Evolutionary conservation across 2,329 filamentous ascomycete genomes (phyloP), one percentile per base, ranked within the genome.

Genomic region (Diaporthe vexans): DNA sequence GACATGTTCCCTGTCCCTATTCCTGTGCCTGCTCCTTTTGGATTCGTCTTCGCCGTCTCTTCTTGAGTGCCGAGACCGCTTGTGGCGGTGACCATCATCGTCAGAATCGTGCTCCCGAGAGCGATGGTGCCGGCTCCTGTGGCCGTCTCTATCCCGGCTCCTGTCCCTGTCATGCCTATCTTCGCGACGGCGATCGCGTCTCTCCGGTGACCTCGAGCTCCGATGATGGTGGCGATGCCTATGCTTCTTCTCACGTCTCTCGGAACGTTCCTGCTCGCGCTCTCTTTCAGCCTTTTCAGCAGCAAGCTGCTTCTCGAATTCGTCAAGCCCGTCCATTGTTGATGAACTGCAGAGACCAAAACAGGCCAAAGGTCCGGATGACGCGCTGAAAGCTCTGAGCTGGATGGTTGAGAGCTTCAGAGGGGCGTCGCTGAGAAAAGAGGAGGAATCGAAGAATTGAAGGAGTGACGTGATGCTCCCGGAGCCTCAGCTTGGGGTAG

Each of bases 21-120:
- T 76, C 51, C 77, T 79, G 35, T 73, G 77, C 17, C 79, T 77
- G 70, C 79, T 76, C 37, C 79, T 75, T 43, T 80, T 79, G 13
- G 87, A 86, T 54, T 83, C 83, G 61, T 86, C 83, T 76, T 89
- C 88, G 21, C 54, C 75, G 21, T 76, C 48, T 13, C 2, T 5
- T 52, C 43, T 73, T 8, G 69, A 57, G 84, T 72, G 81, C 74
- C 84, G 84, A 61, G 86, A 85, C 13, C 84, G 82, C 73, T 88
- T 85, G 48, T 87, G 78, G n/a, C 77, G 74, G 51, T 78, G 76
- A 10, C 76, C 74, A 19, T 78, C 75, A 11, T 77, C 73, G 21
- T 77, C 75, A 19, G 48, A 82, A 9, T 85, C 85, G 68, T 90
- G 88, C 65, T 91, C 86, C 72, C 81, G 84, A 0, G 87, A 87